These are phyloP conservation scores for Fusarium torulosum DNA, from an alignment of 2,329 filamentous ascomycete genomes.

Conservation along the genomic window DNA sequence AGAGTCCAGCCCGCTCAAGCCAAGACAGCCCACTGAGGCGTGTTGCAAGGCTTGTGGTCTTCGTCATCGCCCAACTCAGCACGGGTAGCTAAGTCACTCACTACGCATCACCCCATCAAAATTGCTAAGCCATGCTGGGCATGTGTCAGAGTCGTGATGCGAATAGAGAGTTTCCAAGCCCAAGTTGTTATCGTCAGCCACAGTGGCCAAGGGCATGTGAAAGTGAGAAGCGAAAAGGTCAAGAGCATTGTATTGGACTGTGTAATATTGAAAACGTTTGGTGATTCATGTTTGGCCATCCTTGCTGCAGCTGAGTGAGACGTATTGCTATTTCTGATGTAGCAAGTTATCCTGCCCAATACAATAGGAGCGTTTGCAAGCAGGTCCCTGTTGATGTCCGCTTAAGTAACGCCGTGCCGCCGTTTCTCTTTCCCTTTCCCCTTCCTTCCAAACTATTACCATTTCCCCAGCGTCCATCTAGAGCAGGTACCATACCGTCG, in stretches of 20 bases:
- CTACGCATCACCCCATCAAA: constrained; percentile 9
- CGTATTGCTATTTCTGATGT: not conserved
- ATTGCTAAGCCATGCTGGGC: constrained; percentile 35
- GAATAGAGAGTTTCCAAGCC: not conserved
- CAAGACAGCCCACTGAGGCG: constrained; percentile 28
- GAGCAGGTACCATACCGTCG: not conserved
- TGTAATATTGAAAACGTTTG: constrained; percentile 11
- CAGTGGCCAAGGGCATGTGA: constrained; percentile 15
- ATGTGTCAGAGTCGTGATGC: constrained; percentile 34
- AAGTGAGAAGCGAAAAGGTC: constrained; percentile 9
- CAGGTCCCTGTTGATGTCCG: not conserved
- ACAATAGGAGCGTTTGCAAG: not conserved
- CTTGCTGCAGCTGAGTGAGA: not conserved
- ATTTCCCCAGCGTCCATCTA: constrained; percentile 8
- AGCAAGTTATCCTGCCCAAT: not conserved
- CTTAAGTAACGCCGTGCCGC: not conserved
- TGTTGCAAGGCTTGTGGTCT: constrained; percentile 3
- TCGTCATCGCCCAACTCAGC: constrained; percentile 15
- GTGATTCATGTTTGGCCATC: constrained; percentile 12
- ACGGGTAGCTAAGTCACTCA: constrained; percentile 16
- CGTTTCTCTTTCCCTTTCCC: not conserved
- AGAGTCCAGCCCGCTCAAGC: constrained; percentile 6
- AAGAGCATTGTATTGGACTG: not conserved
- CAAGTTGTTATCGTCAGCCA: constrained; percentile 28
- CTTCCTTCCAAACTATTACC: not conserved